A percentile compares a stretch with the other conserved stretches of the same genome.
These are phyloP conservation scores for Apiotrichum domesticum DNA, from an alignment of 1,284 basidiomycete species.

Conservation along the genomic window DNA sequence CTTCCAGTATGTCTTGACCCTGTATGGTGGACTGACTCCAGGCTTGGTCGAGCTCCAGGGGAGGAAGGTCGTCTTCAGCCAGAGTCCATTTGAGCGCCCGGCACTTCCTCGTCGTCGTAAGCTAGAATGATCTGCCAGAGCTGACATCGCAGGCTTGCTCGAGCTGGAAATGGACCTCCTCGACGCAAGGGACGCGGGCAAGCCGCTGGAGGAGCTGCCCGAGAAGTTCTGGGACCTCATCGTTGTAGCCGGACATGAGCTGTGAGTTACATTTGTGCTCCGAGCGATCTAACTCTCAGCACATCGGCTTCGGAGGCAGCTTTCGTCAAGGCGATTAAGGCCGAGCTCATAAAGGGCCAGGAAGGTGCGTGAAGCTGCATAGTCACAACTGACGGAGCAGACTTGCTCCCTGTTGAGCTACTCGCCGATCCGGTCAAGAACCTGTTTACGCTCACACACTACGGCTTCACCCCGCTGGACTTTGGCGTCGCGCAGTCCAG, in stretches of 20 bases:
- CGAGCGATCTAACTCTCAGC: constrained; percentile 11
- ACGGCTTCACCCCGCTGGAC: constrained; percentile 33
- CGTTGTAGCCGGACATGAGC: constrained; percentile 37
- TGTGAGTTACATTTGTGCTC: constrained; percentile 15
- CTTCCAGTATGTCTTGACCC: background rate
- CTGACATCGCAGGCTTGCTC: constrained; percentile 3
- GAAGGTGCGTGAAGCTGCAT: constrained; percentile 9
- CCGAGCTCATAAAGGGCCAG: constrained; percentile 18
- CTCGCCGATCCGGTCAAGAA: constrained; percentile 23
- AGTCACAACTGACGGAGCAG: constrained; percentile 6
- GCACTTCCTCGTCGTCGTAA: background rate
- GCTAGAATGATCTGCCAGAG: no score
- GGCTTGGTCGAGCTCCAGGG: constrained; percentile 28
- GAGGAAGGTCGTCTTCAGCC: constrained; percentile 27
- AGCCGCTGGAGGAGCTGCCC: constrained; percentile 23
- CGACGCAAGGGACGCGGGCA: constrained; percentile 24
- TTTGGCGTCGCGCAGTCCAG: constrained; percentile 22
- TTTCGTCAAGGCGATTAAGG: constrained; percentile 32
- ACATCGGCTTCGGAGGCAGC: constrained; percentile 22
- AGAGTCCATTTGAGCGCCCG: constrained; percentile 18
- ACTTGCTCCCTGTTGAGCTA: constrained; percentile 20
- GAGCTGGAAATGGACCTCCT: constrained; percentile 19
- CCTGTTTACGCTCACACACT: constrained; percentile 32
- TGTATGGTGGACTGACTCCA: background rate
- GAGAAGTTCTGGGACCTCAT: constrained; percentile 30